Evolutionary conservation across 805 yeast genomes (phyloP), one percentile per base, ranked within the genome.

Genomic region (Saccharomycopsis capsularis): DNA sequence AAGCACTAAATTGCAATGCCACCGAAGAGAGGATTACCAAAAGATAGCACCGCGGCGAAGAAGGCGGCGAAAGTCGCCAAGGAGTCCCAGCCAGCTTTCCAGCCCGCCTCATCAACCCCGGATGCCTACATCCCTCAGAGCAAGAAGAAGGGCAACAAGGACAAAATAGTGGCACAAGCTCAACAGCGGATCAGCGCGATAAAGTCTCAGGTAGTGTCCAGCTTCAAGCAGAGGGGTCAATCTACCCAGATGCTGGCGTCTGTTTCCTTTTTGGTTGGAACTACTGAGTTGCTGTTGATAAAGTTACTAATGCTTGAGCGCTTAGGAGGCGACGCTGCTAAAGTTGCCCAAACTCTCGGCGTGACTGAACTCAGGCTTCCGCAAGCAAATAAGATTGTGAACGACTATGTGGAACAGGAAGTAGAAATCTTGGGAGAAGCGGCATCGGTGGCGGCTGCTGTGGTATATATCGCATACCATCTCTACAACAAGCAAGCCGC

Each of bases 261-360:
- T 9, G 41, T 35, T 11, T 19, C 46, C 3, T 40, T 51, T 29
- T 30, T 47, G 21, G 15, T 51, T n/a, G 51, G 54, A 5, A 21
- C 25, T 6, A 38, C 54, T 3, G 48, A 47, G 35, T 3, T 40
- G 4, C 48, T 39, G 37, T 27, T 51, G n/a, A 16, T 51, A 22
- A 45, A 24, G 22, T 9, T 21, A 9, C 32, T 24, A 13, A 40
- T 51, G 11, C 23, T 13, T 3, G 44, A 50, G 11, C 11, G 29
- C 16, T 47, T 36, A 29, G 22, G 47, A 18, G 44, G 35, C 16
- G 34, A 27, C 9, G 11, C 30, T 1, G 34, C 23, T 5, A 32
- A 42, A 15, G 29, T 47, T 39, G 27, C 19, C 23, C 16, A n/a
- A n/a, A n/a, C n/a, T n/a, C n/a, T n/a, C n/a, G n/a, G n/a, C n/a